These are phyloP conservation scores for Hylodesmum podocarpum DNA, from an alignment of 306 rosid species.

Conservation along the genomic window DNA sequence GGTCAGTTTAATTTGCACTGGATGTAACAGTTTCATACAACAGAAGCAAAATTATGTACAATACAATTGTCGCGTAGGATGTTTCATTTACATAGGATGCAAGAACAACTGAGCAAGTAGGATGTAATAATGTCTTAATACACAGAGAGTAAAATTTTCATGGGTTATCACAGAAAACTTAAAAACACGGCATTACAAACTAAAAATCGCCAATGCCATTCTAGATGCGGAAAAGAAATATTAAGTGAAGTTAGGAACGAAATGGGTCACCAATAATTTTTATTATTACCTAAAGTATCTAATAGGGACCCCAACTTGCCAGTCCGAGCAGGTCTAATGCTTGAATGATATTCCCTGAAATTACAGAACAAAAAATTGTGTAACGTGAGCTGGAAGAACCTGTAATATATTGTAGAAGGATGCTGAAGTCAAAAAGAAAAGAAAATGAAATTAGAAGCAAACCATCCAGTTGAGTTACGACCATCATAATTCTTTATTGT, in stretches of 20 bases:
- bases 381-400: slow-evolving; percentile 27
- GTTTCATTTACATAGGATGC: slow-evolving; percentile 12
- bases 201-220: not conserved
- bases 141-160: not conserved
- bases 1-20: slow-evolving; percentile 6
- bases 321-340: slow-evolving; percentile 67
- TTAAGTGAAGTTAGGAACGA: not conserved
- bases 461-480: slow-evolving; percentile 87
- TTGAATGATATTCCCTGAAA: slow-evolving; percentile 88
- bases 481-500: slow-evolving; percentile 78
- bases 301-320: slow-evolving; percentile 67
- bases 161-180: not conserved
- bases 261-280: slow-evolving; percentile 12
- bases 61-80: not conserved
- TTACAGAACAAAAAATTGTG: slow-evolving; percentile 17
- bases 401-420: slow-evolving; percentile 5
- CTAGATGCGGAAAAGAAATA: slow-evolving; percentile 5
- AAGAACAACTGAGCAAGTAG: slow-evolving; percentile 6
- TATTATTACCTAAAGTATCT: slow-evolving; percentile 70
- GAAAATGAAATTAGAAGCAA: slow-evolving; percentile 38
- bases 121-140: not conserved
- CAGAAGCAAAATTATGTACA: not conserved
- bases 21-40: not conserved
- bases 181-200: not conserved
- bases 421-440: not conserved